Conservation (phyloP, 2,329 filamentous ascomycete species). For the Coleophoma crateriformis region DNA sequence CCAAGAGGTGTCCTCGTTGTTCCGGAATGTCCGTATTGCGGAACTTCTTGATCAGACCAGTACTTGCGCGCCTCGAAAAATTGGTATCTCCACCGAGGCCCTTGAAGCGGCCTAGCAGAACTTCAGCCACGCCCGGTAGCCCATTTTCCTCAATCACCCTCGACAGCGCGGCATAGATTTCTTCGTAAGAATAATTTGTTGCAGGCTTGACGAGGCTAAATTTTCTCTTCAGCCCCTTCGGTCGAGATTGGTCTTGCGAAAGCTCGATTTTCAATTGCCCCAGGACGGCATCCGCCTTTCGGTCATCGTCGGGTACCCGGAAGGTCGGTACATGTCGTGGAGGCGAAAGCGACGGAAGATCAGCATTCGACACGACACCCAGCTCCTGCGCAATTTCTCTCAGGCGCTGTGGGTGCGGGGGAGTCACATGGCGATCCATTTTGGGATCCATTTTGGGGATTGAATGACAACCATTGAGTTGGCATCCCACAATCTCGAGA, state of each 20-base stretch:
- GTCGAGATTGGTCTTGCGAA: background rate
- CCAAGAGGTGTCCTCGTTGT: conserved; percentile 7
- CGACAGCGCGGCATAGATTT: conserved; percentile 8
- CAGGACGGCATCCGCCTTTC: conserved; percentile 11
- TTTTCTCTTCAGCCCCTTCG: conserved; percentile 4
- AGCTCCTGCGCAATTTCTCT: conserved; percentile 5
- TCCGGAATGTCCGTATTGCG: conserved; percentile 1
- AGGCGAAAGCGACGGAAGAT: conserved; percentile 1
- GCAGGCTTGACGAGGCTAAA: background rate
- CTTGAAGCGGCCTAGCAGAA: conserved; percentile 7
- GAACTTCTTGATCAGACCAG: conserved; percentile 6
- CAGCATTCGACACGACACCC: conserved; percentile 1
- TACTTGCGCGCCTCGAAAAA: conserved; percentile 7
- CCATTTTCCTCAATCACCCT: conserved; percentile 8
- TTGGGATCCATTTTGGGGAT: conserved; percentile 4
- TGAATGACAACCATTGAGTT: background rate
- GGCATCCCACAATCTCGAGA: background rate
- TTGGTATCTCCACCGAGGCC: conserved; percentile 10
- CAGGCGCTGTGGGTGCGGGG: conserved; percentile 5
- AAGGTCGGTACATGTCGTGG: conserved; percentile 4
- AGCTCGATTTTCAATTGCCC: conserved; percentile 9
- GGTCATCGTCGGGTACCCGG: conserved; percentile 7
- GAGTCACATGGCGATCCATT: conserved; percentile 4
- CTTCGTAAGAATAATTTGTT: conserved; percentile 4
- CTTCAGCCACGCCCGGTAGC: conserved; percentile 8